Conservation (phyloP, 2,329 filamentous ascomycete genomes). For the Fusarium armeniacum region DNA sequence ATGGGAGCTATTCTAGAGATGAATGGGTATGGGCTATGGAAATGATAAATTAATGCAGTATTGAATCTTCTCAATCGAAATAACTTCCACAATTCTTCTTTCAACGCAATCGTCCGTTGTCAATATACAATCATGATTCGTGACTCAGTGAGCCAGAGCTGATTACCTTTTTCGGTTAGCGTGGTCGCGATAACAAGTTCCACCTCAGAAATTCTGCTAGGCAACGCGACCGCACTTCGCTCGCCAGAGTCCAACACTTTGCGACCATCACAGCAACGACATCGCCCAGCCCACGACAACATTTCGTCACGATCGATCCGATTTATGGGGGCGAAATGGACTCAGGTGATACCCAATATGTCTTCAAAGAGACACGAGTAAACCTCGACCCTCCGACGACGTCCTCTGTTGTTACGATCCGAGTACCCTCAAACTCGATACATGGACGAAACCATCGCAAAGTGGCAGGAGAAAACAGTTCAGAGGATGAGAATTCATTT, state of each 20-base stretch:
- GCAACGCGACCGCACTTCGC: constrained; percentile 51
- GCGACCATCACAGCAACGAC: constrained; percentile 46
- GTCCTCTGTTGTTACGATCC: constrained; percentile 78
- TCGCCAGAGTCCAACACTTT: constrained; percentile 43
- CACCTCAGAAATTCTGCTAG: constrained; percentile 53
- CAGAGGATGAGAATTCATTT: constrained; percentile 81
- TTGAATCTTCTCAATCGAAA: constrained; percentile 1
- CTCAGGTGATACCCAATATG: constrained; percentile 71
- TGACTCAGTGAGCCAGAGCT: constrained; percentile 47
- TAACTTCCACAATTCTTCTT: not conserved
- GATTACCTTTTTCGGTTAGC: constrained; percentile 57
- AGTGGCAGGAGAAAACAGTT: constrained; percentile 50
- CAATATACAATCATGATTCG: constrained; percentile 1
- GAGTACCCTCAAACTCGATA: constrained; percentile 70
- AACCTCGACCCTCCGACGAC: constrained; percentile 81
- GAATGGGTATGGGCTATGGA: constrained; percentile 4
- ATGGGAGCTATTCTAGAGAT: constrained; percentile 12
- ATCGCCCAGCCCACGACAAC: constrained; percentile 31
- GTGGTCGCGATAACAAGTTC: constrained; percentile 47
- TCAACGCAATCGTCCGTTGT: not conserved
- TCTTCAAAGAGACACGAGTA: constrained; percentile 90
- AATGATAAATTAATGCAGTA: constrained; percentile 4
- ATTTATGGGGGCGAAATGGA: constrained; percentile 78
- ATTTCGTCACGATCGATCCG: constrained; percentile 40
- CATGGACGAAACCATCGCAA: constrained; percentile 61